These are phyloP conservation scores for Eremomyces bilateralis DNA, from an alignment of 495 filamentous ascomycete species.

Conservation along the genomic window DNA sequence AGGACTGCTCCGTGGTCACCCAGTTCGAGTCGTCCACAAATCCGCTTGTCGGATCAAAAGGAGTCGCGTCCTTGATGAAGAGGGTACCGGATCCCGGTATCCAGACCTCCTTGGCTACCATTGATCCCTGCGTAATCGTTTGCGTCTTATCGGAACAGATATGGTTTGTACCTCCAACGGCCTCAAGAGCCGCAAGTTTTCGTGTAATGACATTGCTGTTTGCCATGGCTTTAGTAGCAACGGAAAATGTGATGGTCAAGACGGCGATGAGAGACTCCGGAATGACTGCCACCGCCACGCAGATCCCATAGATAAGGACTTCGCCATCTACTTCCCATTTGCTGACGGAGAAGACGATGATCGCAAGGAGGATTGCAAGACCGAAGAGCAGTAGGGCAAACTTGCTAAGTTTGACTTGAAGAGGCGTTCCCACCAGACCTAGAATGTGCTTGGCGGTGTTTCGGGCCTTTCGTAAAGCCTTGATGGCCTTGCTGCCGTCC, in stretches of 20 bases:
- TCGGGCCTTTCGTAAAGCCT: too few relatives aligned
- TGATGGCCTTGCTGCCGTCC: too few relatives aligned
- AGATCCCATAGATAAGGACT: neutral
- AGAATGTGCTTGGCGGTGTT: too few relatives aligned
- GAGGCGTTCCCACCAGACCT: constrained; percentile 56
- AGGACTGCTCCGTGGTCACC: neutral
- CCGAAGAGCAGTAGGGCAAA: constrained; percentile 55
- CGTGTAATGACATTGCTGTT: constrained; percentile 59
- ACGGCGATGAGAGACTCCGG: constrained; percentile 49
- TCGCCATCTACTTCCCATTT: constrained; percentile 24
- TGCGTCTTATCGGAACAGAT: constrained; percentile 84
- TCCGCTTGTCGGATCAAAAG: constrained; percentile 26
- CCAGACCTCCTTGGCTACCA: constrained; percentile 73
- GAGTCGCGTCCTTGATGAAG: constrained; percentile 34
- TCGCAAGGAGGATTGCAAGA: constrained; percentile 49
- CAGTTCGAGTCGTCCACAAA: neutral
- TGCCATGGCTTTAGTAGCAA: constrained; percentile 56
- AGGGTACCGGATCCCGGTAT: constrained; percentile 44
- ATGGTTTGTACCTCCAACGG: constrained; percentile 65
- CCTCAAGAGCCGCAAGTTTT: constrained; percentile 60
- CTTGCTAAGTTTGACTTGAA: constrained; percentile 62
- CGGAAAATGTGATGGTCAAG: constrained; percentile 53
- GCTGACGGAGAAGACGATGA: constrained; percentile 63
- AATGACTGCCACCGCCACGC: constrained; percentile 42
- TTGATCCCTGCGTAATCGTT: constrained; percentile 51